Base-by-base conservation (phyloP, 208 protist genomes). In the Trypanosoma brucei region DNA sequence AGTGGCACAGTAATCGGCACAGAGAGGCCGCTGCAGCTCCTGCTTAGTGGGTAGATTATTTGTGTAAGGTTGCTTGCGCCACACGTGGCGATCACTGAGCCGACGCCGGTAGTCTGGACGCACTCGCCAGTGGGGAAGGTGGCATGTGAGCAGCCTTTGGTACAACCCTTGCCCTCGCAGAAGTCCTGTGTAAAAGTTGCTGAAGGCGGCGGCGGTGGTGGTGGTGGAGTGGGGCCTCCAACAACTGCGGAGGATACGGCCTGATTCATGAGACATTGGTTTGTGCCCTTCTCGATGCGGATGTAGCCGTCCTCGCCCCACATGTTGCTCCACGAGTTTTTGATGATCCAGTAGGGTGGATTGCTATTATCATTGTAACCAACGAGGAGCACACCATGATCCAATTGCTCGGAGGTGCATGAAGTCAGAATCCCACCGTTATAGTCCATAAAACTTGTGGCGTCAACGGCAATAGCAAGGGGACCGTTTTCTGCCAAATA, bases 231-330 rank as follows among this genome's bases (percentile, higher is more conserved):
- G 33, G 57, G 52, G 54, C 52, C 77, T 37, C 62, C 52, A 50
- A 48, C 53, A 33, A 90, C 62, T 34, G 76, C 79, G 22, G 79
- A 80, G n/a, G 83, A 51, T 40, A 70, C 67, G 77, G 81, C 84
- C 9, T 93, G 64, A 22, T 78, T 81, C 59, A 95, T 72, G 60
- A 83, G 70, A 75, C 89, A 95, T 76, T 87, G 71, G 70, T 93
- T 91, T 34, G 62, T 75, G 45, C 86, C 86, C 79, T 89, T 93
- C 46, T 78, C 68, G 30, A 96, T 64, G 59, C 84, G 83, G 75
- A 96, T 92, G 79, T 95, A 96, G 51, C 92, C 92, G 0, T 79
- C 59, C 81, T 93, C 87, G 48, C 92, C 92, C 92, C 92, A 97
- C n/a, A 48, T 42, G 30, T 78, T 42, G n/a, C 89, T 81, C 92